Conservation (phyloP, 106 monocot genomes). For the Alisma plantagoaquatica region DNA sequence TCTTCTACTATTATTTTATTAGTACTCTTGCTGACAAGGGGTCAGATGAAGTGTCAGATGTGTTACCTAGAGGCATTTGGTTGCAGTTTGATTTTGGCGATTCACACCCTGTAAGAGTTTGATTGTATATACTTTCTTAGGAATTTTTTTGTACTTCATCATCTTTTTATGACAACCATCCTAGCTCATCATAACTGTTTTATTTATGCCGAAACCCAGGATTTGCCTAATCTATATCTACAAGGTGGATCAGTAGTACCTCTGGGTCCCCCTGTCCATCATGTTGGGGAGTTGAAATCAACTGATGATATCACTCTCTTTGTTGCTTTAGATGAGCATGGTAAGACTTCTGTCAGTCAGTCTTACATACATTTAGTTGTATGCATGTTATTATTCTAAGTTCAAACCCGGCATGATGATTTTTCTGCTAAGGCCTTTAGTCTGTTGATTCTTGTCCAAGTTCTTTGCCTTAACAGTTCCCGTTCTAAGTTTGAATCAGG, state of each 20-base stretch:
- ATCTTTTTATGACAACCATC: neutral
- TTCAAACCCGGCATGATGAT: too few relatives aligned
- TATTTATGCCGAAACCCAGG: too few relatives aligned
- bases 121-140: too few relatives aligned
- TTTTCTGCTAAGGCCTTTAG: too few relatives aligned
- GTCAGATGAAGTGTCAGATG: constrained; percentile 51
- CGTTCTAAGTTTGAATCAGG: too few relatives aligned
- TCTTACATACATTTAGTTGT: too few relatives aligned
- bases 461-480: too few relatives aligned
- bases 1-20: constrained; percentile 5
- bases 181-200: neutral
- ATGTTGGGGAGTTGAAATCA: constrained; percentile 69
- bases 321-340: constrained; percentile 67
- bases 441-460: too few relatives aligned
- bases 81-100: constrained; percentile 88
- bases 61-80: constrained; percentile 77
- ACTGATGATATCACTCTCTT: constrained; percentile 62
- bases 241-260: constrained; percentile 94
- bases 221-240: constrained; percentile 78
- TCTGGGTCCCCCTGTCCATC: constrained; percentile 62
- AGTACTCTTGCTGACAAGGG: constrained; percentile 64
- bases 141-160: too few relatives aligned
- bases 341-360: too few relatives aligned
- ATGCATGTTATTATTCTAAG: too few relatives aligned
- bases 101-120: constrained; percentile 94